These are phyloP conservation scores for Aschersonia sp. DNA, from an alignment of 2,329 filamentous ascomycete genomes.

Conservation along the genomic window DNA sequence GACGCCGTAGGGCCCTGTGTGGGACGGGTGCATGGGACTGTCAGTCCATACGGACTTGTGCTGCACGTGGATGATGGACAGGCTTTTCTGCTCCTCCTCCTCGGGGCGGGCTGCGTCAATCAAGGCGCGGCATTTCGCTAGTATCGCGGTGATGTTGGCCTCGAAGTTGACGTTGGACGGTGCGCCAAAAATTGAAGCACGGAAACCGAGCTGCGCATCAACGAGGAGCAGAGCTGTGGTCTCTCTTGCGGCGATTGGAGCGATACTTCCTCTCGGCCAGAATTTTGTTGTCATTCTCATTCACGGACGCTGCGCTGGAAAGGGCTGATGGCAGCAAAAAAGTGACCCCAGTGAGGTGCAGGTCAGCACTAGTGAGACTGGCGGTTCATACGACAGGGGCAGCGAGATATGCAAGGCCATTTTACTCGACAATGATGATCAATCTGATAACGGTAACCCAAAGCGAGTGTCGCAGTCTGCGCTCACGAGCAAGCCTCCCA, in stretches of 20 bases:
- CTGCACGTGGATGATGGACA: slow-evolving; percentile 5
- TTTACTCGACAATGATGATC: no score
- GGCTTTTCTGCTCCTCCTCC: not conserved
- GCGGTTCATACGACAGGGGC: no score
- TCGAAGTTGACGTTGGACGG: slow-evolving; percentile 3
- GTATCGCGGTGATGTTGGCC: slow-evolving; percentile 1
- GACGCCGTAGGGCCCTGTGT: slow-evolving; percentile 3
- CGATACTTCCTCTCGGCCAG: not conserved
- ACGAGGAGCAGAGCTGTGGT: slow-evolving; percentile 7
- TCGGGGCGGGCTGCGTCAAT: not conserved
- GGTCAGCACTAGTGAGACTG: no score
- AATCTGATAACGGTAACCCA: no score
- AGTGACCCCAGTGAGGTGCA: not conserved
- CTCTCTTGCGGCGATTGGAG: not conserved
- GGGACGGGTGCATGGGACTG: slow-evolving; percentile 2
- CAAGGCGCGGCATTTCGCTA: slow-evolving; percentile 2
- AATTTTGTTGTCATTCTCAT: not conserved
- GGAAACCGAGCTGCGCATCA: slow-evolving; percentile 6
- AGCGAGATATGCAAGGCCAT: no score
- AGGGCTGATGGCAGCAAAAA: not conserved
- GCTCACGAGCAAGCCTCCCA: no score
- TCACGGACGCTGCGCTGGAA: no score
- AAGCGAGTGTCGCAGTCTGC: no score
- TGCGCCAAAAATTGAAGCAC: slow-evolving; percentile 1
- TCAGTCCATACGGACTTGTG: slow-evolving; percentile 4